Conservation (phyloP, 495 filamentous ascomycete genomes). For the Hypoxylon fuscum region DNA sequence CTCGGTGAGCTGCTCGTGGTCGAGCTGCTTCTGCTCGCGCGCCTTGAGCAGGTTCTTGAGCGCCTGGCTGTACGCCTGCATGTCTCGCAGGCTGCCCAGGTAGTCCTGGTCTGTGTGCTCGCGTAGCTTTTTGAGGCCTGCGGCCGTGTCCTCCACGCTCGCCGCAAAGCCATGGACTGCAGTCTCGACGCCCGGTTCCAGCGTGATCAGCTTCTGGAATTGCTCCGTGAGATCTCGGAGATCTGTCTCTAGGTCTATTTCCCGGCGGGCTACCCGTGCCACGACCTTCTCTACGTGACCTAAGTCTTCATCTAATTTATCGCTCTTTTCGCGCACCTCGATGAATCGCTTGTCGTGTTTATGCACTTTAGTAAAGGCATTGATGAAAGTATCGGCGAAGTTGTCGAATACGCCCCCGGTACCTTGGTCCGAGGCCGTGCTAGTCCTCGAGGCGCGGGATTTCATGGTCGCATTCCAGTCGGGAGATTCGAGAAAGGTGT, state of each 20-base stretch:
- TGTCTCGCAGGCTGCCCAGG: conserved; percentile 86
- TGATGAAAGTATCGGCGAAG: conserved; percentile 95
- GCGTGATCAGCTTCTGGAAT: conserved; percentile 87
- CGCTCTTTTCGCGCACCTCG: conserved; percentile 89
- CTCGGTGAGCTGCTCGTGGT: conserved; percentile 94
- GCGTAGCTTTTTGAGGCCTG: conserved; percentile 76
- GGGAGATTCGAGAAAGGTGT: conserved; percentile 86
- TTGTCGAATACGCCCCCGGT: conserved; percentile 83
- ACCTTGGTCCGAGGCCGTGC: conserved; percentile 55
- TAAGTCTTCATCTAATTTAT: conserved; percentile 95
- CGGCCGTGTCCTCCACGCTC: conserved; percentile 81
- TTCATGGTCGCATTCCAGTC: conserved; percentile 99
- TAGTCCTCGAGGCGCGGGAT: conserved; percentile 69
- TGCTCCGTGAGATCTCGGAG: conserved; percentile 89
- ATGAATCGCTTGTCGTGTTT: conserved; percentile 95
- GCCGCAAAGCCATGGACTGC: conserved; percentile 84
- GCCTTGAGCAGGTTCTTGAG: conserved; percentile 89
- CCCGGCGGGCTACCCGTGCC: conserved; percentile 84
- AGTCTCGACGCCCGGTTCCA: conserved; percentile 88
- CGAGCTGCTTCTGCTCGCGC: conserved; percentile 96
- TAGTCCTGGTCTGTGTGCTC: conserved; percentile 98
- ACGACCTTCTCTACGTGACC: conserved; percentile 93
- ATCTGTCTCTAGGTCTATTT: conserved; percentile 88
- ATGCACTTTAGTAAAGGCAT: conserved; percentile 95
- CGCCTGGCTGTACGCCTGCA: conserved; percentile 88